Conservation (phyloP, 768 basidiomycete genomes). For the Hygrophoropsis aurantiaca region DNA sequence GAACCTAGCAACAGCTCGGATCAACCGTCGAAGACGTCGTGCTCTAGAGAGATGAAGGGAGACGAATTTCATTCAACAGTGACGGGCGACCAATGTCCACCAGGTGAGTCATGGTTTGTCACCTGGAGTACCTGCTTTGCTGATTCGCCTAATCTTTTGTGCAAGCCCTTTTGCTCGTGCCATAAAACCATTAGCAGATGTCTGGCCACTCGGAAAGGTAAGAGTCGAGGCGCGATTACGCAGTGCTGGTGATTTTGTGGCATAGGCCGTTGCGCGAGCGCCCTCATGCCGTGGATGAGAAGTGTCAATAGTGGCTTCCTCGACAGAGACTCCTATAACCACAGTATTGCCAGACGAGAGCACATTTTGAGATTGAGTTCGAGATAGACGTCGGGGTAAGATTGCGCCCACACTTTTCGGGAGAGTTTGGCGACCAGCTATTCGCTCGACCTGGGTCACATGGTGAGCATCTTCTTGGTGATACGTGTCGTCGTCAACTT, state of each 20-base stretch:
- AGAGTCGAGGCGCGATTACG: slow-evolving; percentile 37
- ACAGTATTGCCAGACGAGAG: slow-evolving; percentile 30
- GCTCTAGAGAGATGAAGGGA: too few relatives aligned
- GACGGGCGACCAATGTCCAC: slow-evolving; percentile 9
- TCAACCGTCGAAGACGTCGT: background rate
- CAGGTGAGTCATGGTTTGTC: slow-evolving; percentile 15
- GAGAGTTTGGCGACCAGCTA: slow-evolving; percentile 42
- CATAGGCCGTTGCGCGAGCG: slow-evolving; percentile 18
- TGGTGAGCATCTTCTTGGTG: slow-evolving; percentile 43
- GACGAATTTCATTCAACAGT: background rate
- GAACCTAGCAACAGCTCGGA: slow-evolving; percentile 27
- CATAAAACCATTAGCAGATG: slow-evolving; percentile 26
- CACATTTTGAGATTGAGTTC: slow-evolving; percentile 40
- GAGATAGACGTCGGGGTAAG: slow-evolving; percentile 46
- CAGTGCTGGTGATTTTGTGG: slow-evolving; percentile 23
- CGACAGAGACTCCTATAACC: slow-evolving; percentile 49
- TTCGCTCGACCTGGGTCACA: slow-evolving; percentile 50
- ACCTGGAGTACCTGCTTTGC: slow-evolving; percentile 15
- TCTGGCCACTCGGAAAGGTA: slow-evolving; percentile 23
- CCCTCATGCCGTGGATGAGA: slow-evolving; percentile 4
- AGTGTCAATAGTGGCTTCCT: slow-evolving; percentile 36
- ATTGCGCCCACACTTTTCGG: slow-evolving; percentile 42
- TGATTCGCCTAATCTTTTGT: slow-evolving; percentile 44
- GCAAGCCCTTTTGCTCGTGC: slow-evolving; percentile 41
- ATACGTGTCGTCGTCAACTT: slow-evolving; percentile 32